Percentiles rank a stretch among this genome's conserved stretches.
These are phyloP conservation scores for Heliocybe sulcata DNA, from an alignment of 1,284 basidiomycete genomes.

Conservation along the genomic window DNA sequence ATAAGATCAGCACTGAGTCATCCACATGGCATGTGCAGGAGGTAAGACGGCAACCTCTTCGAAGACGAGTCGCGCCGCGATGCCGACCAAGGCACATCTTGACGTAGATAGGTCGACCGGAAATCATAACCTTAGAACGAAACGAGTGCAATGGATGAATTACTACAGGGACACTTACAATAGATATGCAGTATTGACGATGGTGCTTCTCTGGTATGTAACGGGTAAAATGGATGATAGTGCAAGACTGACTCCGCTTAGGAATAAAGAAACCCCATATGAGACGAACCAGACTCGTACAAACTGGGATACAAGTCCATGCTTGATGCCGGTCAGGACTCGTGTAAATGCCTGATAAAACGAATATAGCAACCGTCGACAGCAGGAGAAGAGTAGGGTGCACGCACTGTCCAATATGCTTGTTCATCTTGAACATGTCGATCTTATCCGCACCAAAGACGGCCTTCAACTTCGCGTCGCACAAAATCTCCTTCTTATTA, in stretches of 20 bases:
- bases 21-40: too few relatives aligned
- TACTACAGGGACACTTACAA: background rate
- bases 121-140: too few relatives aligned
- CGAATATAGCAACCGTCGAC: background rate
- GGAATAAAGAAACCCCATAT: background rate
- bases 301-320: background rate
- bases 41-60: too few relatives aligned
- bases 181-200: background rate
- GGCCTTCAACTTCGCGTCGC: constrained; percentile 60
- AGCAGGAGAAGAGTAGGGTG: background rate
- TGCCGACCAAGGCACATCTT: too few relatives aligned
- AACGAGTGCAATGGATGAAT: background rate
- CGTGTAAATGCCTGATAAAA: background rate
- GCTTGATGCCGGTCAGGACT: background rate
- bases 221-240: background rate
- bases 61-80: too few relatives aligned
- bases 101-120: too few relatives aligned
- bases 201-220: background rate
- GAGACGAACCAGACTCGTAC: background rate
- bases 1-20: too few relatives aligned
- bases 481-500: constrained; percentile 78
- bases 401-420: constrained; percentile 68
- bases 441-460: constrained; percentile 75
- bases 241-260: background rate
- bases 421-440: constrained; percentile 87